Evolutionary conservation across 805 yeast species (phyloP).

Genomic region (Ogataea trehaloabstinens): DNA sequence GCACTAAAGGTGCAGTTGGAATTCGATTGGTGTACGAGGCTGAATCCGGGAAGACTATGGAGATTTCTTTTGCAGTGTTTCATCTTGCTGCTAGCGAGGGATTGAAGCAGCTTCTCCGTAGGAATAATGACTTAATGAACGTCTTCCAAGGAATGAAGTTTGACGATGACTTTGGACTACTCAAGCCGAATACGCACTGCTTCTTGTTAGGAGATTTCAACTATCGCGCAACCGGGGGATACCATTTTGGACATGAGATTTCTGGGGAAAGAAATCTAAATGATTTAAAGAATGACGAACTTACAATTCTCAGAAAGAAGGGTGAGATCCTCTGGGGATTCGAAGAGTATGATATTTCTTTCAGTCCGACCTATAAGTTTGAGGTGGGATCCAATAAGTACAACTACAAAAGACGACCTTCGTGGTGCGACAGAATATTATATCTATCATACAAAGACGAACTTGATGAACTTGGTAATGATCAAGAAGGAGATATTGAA

Average conservation of each 20-base stretch:
- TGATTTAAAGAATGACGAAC: constrained; percentile 45
- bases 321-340: constrained; percentile 60
- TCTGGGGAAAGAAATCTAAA: constrained; percentile 4
- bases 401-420: constrained; percentile 62
- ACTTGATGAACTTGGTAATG: constrained; percentile 1
- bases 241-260: constrained; percentile 3
- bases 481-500: neutral
- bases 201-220: constrained; percentile 86
- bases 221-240: constrained; percentile 52
- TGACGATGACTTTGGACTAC: constrained; percentile 51
- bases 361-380: constrained; percentile 82
- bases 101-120: constrained; percentile 35
- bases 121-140: constrained; percentile 53
- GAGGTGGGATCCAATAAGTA: constrained; percentile 43
- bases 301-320: constrained; percentile 38
- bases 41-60: constrained; percentile 21
- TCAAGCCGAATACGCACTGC: constrained; percentile 54
- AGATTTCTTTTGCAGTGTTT: constrained; percentile 61
- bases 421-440: constrained; percentile 89
- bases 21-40: constrained; percentile 43
- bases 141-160: constrained; percentile 56
- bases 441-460: constrained; percentile 43
- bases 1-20: constrained; percentile 75
- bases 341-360: constrained; percentile 59
- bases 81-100: constrained; percentile 87